phyloP scores from a whole-genome alignment of 495 filamentous ascomycete genomes.

The Aspergillus sclerotioniger region DNA sequence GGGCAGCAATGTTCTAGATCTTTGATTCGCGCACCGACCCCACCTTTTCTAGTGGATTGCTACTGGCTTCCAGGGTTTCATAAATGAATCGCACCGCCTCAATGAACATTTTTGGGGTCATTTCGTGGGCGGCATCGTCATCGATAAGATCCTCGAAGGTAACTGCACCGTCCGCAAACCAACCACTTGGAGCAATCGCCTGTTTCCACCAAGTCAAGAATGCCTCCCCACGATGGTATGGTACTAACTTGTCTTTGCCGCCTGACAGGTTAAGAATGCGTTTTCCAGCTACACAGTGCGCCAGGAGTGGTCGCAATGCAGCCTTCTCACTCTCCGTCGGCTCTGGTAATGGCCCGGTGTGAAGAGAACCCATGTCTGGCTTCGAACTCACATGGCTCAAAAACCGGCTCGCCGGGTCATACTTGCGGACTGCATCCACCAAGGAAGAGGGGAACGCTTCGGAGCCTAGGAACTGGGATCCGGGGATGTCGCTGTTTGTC shows the following conservation, averaged over 20 bases:
- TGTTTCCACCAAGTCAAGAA: conserved; percentile 72
- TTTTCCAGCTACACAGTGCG: conserved; percentile 62
- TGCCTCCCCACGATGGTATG: conserved; percentile 63
- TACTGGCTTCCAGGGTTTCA: conserved; percentile 37
- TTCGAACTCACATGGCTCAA: conserved; percentile 48
- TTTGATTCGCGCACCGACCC: conserved; percentile 43
- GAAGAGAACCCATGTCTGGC: conserved; percentile 25
- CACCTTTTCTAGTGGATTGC: conserved; percentile 18
- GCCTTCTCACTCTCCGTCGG: conserved; percentile 45
- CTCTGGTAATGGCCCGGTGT: conserved; percentile 41
- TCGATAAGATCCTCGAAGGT: conserved; percentile 73
- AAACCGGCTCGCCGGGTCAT: conserved; percentile 69
- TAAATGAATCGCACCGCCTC: conserved; percentile 68
- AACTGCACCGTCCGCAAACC: conserved; percentile 58
- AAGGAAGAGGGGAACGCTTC: conserved; percentile 70
- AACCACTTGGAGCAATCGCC: conserved; percentile 50
- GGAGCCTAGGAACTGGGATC: conserved; percentile 68
- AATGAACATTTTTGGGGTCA: conserved; percentile 67
- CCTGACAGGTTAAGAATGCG: conserved; percentile 76
- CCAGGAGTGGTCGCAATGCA: conserved; percentile 39
- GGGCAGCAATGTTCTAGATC: conserved; percentile 24
- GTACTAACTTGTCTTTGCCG: conserved; percentile 78
- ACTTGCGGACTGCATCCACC: conserved; percentile 56
- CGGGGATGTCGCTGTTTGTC: conserved; percentile 51
- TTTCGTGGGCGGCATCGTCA: conserved; percentile 67